Evolutionary conservation across 805 yeast genomes (phyloP), one percentile per base, ranked within the genome.

Genomic region (Diddensiella caesifluorescens): DNA sequence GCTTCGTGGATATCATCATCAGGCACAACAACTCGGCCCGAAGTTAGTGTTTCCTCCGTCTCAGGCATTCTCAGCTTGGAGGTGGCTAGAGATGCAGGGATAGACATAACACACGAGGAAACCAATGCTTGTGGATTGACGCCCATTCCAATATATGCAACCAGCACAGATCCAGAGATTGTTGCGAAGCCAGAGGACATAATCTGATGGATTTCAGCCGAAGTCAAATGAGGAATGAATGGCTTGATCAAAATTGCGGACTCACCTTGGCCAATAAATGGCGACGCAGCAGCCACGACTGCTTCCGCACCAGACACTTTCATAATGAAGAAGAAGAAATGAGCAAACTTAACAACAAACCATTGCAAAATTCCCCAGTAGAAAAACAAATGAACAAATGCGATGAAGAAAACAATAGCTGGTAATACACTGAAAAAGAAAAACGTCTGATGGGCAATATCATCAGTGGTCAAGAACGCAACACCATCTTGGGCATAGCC

Each of bases 81-180:
- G 18, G 76, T 73, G 3, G 81, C 80, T 45, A 77, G 61, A 5
- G 80, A 71, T 28, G 79, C 79, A 4, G 83, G 83, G 55, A 77
- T 76, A 2, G 82, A 76, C 83, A 77, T 77, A 40, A 78, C 79
- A 65, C 83, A 78, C 22, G 80, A 73, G n/a, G 80, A 72, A 13
- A 77, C 75, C 54, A 78, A 65, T 4, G 80, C 81, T 50, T 75
- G 79, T 2, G 83, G 68, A 50, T 74, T 75, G 50, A 78, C 68
- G 25, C 83, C 83, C 57, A 77, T 65, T 3, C 80, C 78, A 45
- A 78, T 74, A 56, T 78, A 77, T 5, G 80, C 73, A 2, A 77
- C 81, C 51, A 77, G 65, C 21, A 77, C 81, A 3, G 80, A 73
- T 19, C 83, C 83, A 2, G 81, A 71, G 47, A 77, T 77, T 38